Evolutionary conservation across 306 rosid genomes (phyloP), one percentile per base, ranked within the genome.

Genomic region (Erythrophleum fordii): DNA sequence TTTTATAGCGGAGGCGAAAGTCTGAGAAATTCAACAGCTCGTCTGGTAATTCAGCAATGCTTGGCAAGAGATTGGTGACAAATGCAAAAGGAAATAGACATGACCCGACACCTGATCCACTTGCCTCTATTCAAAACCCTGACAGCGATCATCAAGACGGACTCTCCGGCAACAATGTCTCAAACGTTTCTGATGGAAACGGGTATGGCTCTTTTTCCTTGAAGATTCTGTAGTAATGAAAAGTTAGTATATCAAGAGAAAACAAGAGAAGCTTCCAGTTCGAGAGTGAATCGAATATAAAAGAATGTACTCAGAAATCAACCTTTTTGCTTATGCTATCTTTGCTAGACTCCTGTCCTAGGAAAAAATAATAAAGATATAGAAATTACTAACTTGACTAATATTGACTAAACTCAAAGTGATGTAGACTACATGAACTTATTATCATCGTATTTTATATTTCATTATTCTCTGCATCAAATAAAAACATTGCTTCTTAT

Each of bases 81-180:
- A 79, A 82, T 80, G 66, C 88, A 49, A 79, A 79, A 82, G 89
- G 79, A 77, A 84, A 82, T 78, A 85, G 76, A 55, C 86, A 75
- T 58, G 97, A 90, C 76, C 83, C 85, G 22, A 76, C 87, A 11
- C 86, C 91, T 2, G 97, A 96, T 83, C 98, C 92, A n/a, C 93
- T 93, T 29, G 17, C 81, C 25, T 83, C 90, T 8, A 9, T 84
- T 82, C 72, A 76, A 25, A 89, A 82, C 45, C 52, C 72, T 42
- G 81, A 77, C 65, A 48, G 52, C 69, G 76, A 37, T 72, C 78
- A 41, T 25, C 79, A 73, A 31, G 92, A 45, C 53, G 85, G 86
- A 76, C 46, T 61, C 25, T 85, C 86, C 49, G 49, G 46, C 71
- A 62, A 70, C n/a, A 78, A 85, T 81, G 84, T 74, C 74, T 66